Percentiles rank a stretch among this genome's conserved stretches.
Evolutionary conservation across 805 yeast species (phyloP).

Genomic region (Millerago galiae): DNA sequence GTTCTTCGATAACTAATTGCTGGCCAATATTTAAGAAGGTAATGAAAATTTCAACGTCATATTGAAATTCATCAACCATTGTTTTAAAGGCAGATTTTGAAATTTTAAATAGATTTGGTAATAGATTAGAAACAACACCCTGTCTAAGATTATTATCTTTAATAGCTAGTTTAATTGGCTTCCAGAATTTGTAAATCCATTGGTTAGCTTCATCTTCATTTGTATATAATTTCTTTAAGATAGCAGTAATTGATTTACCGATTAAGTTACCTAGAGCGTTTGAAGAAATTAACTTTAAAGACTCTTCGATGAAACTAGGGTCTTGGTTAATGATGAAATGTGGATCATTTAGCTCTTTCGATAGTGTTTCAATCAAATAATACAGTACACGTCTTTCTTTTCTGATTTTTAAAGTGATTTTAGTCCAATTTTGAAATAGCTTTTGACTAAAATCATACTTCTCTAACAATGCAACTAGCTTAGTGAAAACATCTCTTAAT

Average conservation of each 20-base stretch:
- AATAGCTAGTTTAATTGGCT: constrained; percentile 14
- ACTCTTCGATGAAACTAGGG: constrained; percentile 40
- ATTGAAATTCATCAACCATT: constrained; percentile 30
- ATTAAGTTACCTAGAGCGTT: constrained; percentile 61
- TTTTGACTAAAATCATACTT: constrained; percentile 16
- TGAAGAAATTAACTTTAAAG: constrained; percentile 46
- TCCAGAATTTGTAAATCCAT: constrained; percentile 21
- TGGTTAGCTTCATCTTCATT: constrained; percentile 20
- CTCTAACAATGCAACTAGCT: constrained; percentile 39
- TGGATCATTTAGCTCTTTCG: constrained; percentile 38
- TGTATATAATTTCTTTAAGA: constrained; percentile 31
- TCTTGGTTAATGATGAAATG: constrained; percentile 33
- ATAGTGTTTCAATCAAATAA: constrained; percentile 50
- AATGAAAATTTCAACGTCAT: constrained; percentile 35
- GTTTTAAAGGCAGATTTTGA: constrained; percentile 36
- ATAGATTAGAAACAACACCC: constrained; percentile 50
- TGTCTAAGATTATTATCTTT: constrained; percentile 17
- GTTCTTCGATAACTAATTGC: constrained; percentile 44
- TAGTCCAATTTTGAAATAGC: constrained; percentile 40
- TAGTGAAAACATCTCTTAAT: constrained; percentile 51
- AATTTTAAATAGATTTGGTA: constrained; percentile 56
- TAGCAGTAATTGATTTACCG: constrained; percentile 46
- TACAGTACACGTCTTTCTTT: constrained; percentile 54
- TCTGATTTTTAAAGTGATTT: constrained; percentile 36
- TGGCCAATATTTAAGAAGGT: constrained; percentile 61